These are phyloP conservation scores for Rhytidiadelphus loreus DNA, from an alignment of 225 moss, liverwort and hornwort species.

Conservation along the genomic window DNA sequence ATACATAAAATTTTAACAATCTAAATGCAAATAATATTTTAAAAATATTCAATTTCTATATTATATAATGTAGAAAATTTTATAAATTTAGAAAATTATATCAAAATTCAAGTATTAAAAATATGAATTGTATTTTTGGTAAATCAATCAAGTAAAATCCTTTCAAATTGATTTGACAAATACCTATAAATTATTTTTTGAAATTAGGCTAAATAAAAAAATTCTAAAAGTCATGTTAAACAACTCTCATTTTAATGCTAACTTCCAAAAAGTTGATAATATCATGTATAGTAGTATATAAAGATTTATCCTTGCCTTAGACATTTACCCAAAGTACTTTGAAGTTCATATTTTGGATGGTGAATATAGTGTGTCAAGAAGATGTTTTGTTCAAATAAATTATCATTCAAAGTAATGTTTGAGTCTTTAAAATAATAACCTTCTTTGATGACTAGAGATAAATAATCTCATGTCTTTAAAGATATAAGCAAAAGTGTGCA, in stretches of 20 bases:
- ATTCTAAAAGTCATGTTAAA: not conserved
- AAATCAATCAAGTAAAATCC: not conserved
- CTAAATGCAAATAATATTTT: too few species aligned
- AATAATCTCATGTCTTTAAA: not conserved
- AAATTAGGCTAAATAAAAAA: not conserved
- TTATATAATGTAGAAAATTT: too few species aligned
- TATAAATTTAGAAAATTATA: not conserved
- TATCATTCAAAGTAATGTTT: not conserved
- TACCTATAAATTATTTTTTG: not conserved
- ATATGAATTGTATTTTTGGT: not conserved
- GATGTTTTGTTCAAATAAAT: not conserved
- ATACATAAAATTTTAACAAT: too few species aligned
- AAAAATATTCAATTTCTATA: too few species aligned
- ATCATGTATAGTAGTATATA: not conserved
- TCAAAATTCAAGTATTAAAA: not conserved
- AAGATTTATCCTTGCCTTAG: not conserved
- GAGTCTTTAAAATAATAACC: not conserved
- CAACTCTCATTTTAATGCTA: not conserved
- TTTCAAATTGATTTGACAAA: not conserved
- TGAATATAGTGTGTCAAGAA: not conserved
- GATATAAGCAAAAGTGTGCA: fast-evolving
- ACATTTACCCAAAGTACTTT: not conserved
- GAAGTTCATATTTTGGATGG: not conserved
- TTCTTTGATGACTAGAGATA: not conserved
- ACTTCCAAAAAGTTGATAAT: not conserved